Conservation (phyloP, 768 basidiomycete species). For the Panus rudis region DNA sequence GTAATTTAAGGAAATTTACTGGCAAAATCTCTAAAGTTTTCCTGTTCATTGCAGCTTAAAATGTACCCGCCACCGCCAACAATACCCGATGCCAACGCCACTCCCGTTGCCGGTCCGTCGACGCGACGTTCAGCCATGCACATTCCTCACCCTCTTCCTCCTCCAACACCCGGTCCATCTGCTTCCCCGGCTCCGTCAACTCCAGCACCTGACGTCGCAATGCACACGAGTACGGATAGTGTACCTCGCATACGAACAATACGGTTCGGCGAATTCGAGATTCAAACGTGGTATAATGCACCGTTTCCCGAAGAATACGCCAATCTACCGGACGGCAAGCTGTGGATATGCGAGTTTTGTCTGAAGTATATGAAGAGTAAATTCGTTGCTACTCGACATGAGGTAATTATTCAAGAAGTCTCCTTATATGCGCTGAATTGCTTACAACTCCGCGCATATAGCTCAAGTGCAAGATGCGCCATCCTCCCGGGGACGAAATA, state of each 20-base stretch:
- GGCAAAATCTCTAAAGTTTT: no score
- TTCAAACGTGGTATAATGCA: constrained; percentile 98
- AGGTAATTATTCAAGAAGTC: constrained; percentile 35
- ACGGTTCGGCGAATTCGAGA: constrained; percentile 85
- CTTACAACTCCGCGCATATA: constrained; percentile 24
- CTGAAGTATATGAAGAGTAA: constrained; percentile 96
- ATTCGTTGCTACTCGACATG: constrained; percentile 80
- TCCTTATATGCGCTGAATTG: neutral
- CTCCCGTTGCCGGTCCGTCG: constrained; percentile 46
- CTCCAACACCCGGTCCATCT: constrained; percentile 31
- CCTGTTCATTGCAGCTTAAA: neutral
- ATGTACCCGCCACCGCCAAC: constrained; percentile 32
- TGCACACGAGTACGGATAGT: constrained; percentile 23
- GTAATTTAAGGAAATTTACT: constrained; percentile 15
- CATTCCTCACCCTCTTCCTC: constrained; percentile 29
- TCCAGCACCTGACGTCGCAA: constrained; percentile 23
- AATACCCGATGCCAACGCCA: constrained; percentile 25
- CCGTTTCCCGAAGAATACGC: constrained; percentile 98
- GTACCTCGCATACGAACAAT: constrained; percentile 83
- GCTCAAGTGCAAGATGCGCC: constrained; percentile 92
- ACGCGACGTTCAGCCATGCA: constrained; percentile 52
- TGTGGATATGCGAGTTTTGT: constrained; percentile 99
- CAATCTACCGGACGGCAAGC: constrained; percentile 78
- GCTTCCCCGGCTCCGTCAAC: constrained; percentile 40
- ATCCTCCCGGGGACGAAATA: constrained; percentile 98